Conservation (phyloP, 306 rosid species). For the Chamaecrista fasciculata region DNA sequence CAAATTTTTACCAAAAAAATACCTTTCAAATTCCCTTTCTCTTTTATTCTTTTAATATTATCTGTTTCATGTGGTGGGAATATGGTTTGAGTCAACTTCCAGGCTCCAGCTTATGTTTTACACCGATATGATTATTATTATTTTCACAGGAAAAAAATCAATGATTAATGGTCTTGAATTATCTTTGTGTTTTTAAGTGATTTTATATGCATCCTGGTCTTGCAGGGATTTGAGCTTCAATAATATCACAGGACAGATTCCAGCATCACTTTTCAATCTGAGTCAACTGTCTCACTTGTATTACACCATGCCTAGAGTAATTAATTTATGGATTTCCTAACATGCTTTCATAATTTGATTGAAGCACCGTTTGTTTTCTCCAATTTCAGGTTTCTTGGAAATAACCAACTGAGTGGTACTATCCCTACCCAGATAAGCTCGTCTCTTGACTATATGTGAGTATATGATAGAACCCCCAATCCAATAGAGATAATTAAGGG, state of each 20-base stretch:
- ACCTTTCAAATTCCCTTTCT: background rate
- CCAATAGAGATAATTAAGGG: too few species aligned
- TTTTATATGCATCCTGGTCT: background rate
- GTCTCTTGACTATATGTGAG: conserved; percentile 62
- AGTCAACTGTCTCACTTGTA: conserved; percentile 61
- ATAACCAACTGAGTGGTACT: conserved; percentile 60
- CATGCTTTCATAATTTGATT: conserved; percentile 1
- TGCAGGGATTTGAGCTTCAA: conserved; percentile 94
- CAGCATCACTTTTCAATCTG: conserved; percentile 62
- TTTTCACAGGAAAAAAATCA: background rate
- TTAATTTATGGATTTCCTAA: conserved; percentile 11
- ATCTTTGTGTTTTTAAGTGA: background rate
- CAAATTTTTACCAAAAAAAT: too few species aligned
- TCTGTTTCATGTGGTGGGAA: background rate
- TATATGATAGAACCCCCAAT: too few species aligned
- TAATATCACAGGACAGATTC: conserved; percentile 58
- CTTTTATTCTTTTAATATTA: background rate
- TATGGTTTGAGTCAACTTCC: background rate
- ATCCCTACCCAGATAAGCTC: conserved; percentile 50
- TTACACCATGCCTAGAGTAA: conserved; percentile 24
- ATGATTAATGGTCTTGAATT: background rate
- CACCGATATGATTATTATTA: background rate
- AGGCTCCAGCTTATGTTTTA: background rate
- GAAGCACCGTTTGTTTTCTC: conserved; percentile 12
- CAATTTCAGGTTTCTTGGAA: conserved; percentile 69